These are phyloP conservation scores for Coemansia reversa DNA, from an alignment of 192 early-diverging fungal genomes.

Conservation along the genomic window DNA sequence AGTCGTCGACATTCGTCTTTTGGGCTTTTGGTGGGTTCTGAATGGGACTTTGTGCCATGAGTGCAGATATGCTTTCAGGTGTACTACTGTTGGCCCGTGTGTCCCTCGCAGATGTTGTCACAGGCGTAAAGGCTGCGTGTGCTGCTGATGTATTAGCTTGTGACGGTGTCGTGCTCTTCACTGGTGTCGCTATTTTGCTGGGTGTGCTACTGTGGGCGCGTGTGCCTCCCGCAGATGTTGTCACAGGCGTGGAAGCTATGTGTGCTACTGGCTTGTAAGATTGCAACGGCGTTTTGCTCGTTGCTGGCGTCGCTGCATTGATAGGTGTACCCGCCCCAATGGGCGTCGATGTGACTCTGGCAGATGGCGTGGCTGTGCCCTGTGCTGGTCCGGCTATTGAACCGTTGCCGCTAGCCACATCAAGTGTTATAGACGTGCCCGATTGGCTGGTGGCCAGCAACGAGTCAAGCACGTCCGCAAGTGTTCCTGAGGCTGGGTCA, in stretches of 20 bases:
- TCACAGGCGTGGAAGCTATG: neutral
- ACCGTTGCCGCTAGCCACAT: neutral
- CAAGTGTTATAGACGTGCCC: neutral
- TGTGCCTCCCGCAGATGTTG: neutral
- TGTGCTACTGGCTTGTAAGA: neutral
- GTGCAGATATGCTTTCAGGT: neutral
- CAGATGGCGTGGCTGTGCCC: neutral
- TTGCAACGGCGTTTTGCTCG: neutral
- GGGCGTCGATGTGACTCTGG: neutral
- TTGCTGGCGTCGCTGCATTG: neutral
- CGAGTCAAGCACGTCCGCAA: conserved; percentile 12
- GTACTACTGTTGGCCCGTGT: neutral
- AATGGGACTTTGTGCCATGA: neutral
- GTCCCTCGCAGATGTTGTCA: neutral
- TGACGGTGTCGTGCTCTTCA: neutral
- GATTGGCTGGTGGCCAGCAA: conserved; percentile 9
- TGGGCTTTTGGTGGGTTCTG: neutral
- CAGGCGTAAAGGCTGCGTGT: neutral
- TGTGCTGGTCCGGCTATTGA: neutral
- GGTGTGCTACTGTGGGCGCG: too few species aligned
- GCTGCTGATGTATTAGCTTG: neutral
- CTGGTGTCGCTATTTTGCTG: neutral
- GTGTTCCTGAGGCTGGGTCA: neutral
- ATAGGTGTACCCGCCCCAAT: neutral
- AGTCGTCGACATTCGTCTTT: neutral